Evolutionary conservation across 1,284 basidiomycete species (phyloP).

Genomic region (Cutaneotrichosporon daszewskae): DNA sequence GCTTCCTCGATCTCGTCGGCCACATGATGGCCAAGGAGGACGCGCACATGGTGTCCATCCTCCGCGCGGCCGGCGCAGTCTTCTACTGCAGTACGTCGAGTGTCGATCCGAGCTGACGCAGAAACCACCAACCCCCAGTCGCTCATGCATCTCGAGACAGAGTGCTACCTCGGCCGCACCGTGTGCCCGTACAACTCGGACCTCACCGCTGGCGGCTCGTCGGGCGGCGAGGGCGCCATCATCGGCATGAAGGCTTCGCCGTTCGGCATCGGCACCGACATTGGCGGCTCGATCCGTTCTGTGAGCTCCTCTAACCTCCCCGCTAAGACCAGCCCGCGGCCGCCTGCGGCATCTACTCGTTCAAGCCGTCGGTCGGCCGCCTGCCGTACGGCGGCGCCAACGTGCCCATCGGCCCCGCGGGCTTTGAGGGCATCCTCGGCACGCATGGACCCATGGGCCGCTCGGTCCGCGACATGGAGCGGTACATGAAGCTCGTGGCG

Average conservation of each 20-base stretch:
- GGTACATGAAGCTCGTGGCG: conserved; percentile 53
- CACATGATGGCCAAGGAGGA: conserved; percentile 11
- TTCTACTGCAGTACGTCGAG: conserved; percentile 68
- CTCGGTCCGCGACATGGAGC: conserved; percentile 56
- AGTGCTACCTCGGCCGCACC: conserved; percentile 30
- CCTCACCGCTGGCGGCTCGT: conserved; percentile 56
- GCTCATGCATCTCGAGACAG: conserved; percentile 20
- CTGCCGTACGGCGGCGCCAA: conserved; percentile 38
- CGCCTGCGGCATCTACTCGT: conserved; percentile 40
- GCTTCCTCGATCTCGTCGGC: conserved; percentile 16
- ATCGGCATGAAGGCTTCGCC: conserved; percentile 57
- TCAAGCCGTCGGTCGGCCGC: conserved; percentile 38
- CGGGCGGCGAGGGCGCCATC: conserved; percentile 62
- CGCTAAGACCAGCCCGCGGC: conserved; percentile 20
- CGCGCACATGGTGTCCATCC: conserved; percentile 19
- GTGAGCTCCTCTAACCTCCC: background rate
- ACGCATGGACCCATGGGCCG: conserved; percentile 58
- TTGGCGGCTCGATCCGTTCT: conserved; percentile 22
- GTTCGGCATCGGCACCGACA: conserved; percentile 56
- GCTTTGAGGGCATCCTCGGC: conserved; percentile 34
- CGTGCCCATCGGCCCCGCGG: conserved; percentile 11
- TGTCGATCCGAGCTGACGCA: no score
- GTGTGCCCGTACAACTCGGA: conserved; percentile 40
- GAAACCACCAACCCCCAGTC: conserved; percentile 50
- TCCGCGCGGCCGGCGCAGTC: conserved; percentile 71